A percentile compares a stretch with the other conserved stretches of the same genome.
Conservation (phyloP, 108 stramenopile genomes). For the Cyclostephanos invisitatus region DNA sequence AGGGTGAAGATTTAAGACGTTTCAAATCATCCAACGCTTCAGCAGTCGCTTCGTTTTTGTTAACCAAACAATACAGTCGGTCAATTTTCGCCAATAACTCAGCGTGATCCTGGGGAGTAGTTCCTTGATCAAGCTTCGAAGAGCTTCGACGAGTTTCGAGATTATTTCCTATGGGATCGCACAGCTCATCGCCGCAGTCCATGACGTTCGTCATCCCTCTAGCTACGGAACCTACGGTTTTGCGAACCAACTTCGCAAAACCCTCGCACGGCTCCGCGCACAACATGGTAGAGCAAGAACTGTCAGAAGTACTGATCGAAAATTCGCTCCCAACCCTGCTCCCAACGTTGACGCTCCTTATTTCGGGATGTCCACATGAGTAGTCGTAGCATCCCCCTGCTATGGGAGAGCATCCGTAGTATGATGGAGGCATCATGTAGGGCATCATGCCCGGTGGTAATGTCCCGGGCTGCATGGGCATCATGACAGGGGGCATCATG, state of each 20-base stretch:
- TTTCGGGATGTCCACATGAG: background rate
- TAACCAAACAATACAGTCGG: background rate
- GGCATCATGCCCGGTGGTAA: background rate
- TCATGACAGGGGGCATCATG: background rate
- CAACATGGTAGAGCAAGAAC: background rate
- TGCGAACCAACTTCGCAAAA: background rate
- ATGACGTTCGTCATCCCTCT: background rate
- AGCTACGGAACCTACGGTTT: background rate
- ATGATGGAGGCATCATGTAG: background rate
- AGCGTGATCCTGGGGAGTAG: background rate
- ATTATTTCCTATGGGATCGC: background rate
- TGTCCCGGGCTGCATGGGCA: background rate
- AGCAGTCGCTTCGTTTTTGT: background rate
- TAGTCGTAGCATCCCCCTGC: background rate
- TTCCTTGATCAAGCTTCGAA: background rate
- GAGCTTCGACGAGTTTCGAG: background rate
- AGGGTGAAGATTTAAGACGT: background rate
- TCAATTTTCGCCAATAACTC: conserved; percentile 5
- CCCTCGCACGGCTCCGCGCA: background rate
- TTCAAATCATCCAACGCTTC: background rate
- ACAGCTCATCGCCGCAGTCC: background rate
- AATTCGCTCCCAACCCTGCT: too few species aligned
- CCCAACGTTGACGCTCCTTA: too few species aligned
- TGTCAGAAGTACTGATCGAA: background rate
- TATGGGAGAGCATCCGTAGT: background rate